phyloP scores from a whole-genome alignment of 1,284 basidiomycete genomes.

The Rhodotorula mucilaginosa region DNA sequence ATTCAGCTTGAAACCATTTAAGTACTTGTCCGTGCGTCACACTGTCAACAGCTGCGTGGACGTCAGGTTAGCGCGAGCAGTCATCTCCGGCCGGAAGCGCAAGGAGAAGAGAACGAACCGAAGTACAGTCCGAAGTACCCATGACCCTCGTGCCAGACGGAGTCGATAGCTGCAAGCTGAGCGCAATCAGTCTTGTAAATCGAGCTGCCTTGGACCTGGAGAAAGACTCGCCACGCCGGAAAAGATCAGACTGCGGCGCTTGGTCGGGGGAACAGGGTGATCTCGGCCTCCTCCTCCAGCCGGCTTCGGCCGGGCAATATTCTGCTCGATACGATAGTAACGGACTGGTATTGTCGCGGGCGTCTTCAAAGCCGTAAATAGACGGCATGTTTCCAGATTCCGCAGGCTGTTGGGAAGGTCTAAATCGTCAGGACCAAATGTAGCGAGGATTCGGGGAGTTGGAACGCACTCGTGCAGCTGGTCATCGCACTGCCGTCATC shows the following conservation, averaged over 20 bases:
- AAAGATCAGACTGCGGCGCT: constrained; percentile 18
- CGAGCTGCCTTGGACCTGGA: too few relatives aligned
- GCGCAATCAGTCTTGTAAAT: fast-evolving
- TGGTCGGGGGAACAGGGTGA: not conserved
- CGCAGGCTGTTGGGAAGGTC: constrained; percentile 16
- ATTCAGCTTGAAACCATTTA: constrained; percentile 21
- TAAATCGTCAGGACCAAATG: not conserved
- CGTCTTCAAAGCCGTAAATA: constrained; percentile 28
- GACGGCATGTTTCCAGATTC: constrained; percentile 22
- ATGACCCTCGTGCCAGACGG: constrained; percentile 22
- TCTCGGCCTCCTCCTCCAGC: constrained; percentile 11
- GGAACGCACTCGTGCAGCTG: constrained; percentile 14
- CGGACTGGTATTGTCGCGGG: constrained; percentile 11
- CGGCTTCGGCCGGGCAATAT: constrained; percentile 12
- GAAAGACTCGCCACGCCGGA: constrained; percentile 20
- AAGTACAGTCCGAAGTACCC: constrained; percentile 12
- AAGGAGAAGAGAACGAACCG: not conserved
- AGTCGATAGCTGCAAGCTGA: constrained; percentile 6
- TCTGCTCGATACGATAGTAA: constrained; percentile 25
- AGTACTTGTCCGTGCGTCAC: constrained; percentile 21
- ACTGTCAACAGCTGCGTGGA: constrained; percentile 17
- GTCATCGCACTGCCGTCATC: constrained; percentile 22
- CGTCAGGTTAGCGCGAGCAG: not conserved
- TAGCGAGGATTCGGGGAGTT: too few relatives aligned
- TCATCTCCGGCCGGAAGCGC: too few relatives aligned